These are phyloP conservation scores for Crithidia acanthocephali DNA, from an alignment of 208 protist species.

Conservation along the genomic window DNA sequence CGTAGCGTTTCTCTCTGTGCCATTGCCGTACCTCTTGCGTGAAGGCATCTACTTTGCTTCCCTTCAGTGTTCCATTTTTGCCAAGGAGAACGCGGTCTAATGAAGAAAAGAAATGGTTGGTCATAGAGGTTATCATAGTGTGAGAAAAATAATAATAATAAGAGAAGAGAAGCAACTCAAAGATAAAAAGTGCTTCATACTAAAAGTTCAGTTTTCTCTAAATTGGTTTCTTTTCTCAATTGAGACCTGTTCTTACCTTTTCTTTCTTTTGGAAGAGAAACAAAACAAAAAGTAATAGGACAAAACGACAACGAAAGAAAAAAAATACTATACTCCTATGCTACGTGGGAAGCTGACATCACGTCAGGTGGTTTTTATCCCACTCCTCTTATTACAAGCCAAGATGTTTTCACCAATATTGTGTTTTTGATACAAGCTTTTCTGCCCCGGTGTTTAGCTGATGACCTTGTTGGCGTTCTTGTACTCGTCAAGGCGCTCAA, in stretches of 20 bases:
- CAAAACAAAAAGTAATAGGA: slow-evolving; percentile 12
- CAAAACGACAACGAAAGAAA: slow-evolving; percentile 25
- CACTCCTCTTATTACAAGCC: slow-evolving; percentile 9
- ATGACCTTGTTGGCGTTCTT: slow-evolving; percentile 81
- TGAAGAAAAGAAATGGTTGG: slow-evolving; percentile 1
- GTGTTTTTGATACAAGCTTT: slow-evolving; percentile 4
- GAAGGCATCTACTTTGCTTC: background rate
- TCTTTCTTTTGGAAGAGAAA: slow-evolving; percentile 20
- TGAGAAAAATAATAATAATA: slow-evolving; percentile 2
- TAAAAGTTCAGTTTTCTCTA: background rate
- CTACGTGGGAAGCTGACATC: slow-evolving; percentile 8
- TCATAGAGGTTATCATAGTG: background rate
- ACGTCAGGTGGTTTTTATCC: background rate
- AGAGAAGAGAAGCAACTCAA: background rate
- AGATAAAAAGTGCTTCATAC: background rate
- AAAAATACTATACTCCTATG: slow-evolving; percentile 33
- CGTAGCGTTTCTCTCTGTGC: too few species aligned
- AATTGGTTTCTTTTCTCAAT: slow-evolving; percentile 3
- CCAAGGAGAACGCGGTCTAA: slow-evolving; percentile 8
- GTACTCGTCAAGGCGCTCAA: slow-evolving; percentile 80
- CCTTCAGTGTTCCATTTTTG: background rate
- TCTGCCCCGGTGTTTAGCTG: slow-evolving; percentile 37
- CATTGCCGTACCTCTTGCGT: too few species aligned
- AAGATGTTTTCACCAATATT: background rate
- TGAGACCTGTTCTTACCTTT: slow-evolving; percentile 11